Base-by-base conservation (phyloP, 257 asterid genomes). In the Forsythia suspensa region DNA sequence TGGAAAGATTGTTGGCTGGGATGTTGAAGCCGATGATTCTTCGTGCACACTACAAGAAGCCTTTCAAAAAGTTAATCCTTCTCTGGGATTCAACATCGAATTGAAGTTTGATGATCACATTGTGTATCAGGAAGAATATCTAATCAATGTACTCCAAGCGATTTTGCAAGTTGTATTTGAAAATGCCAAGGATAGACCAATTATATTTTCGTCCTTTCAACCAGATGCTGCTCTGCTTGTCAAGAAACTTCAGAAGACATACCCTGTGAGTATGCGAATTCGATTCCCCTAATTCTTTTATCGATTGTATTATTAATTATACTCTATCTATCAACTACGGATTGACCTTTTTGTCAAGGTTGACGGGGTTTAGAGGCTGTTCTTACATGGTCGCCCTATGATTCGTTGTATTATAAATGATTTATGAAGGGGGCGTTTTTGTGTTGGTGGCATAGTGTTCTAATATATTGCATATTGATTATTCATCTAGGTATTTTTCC, bases 41-140 rank as follows among this genome's bases (percentile, higher is more conserved):
- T 81, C 84, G 0, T 96, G 99, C 85, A 96, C 99, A 3, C 79
- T 96, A 13, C 87, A 94, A 84, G 96, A 94, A 37, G 99, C 92
- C 2, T 92, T 96, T 76, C 80, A 86, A 81, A 86, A 88, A 74
- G 99, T 96, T 20, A 87, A 78, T 79, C 94, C 97, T 13, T 71
- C 81, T 3, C 66, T 92, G 6, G 99, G 99, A 1, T 96, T 96
- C 91, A 94, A 96, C 87, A 89, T 96, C 24, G 99, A 96, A 77
- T 73, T 96, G 59, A 96, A 96, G 81, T 91, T 96, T 1, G 99
- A 96, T 29, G 99, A 96, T 73, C 77, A 84, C 70, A 21, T 86
- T 9, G 91, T 85, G 0, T 96, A 96, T 78, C 79, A 81, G 34
- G 92, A 88, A 41, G 96, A 90, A 5, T 74, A 85, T 63, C 91